Conservation (phyloP, 2,329 filamentous ascomycete species). For the Blastomyces gilchristii region DNA sequence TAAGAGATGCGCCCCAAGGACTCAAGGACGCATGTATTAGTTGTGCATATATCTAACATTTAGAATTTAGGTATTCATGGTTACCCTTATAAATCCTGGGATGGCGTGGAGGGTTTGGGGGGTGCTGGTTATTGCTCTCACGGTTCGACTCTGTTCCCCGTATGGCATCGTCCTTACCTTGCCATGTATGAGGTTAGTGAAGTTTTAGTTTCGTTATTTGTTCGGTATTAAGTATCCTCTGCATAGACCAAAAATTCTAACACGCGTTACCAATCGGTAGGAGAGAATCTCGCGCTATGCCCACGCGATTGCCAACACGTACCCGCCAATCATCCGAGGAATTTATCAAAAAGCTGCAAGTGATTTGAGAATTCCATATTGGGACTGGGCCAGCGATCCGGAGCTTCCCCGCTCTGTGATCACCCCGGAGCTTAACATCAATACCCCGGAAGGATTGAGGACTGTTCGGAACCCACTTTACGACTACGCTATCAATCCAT, state of each 20-base stretch:
- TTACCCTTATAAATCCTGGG: constrained; percentile 54
- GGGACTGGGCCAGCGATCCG: constrained; percentile 39
- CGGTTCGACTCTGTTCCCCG: constrained; percentile 61
- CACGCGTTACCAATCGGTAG: constrained; percentile 17
- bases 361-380: constrained; percentile 39
- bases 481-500: constrained; percentile 30
- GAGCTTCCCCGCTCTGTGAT: constrained; percentile 30
- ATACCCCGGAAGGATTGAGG: constrained; percentile 30
- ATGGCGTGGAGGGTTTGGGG: constrained; percentile 41
- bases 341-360: constrained; percentile 39
- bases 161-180: constrained; percentile 78
- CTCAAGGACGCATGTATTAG: no score
- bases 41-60: neutral
- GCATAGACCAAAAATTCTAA: neutral
- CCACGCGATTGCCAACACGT: constrained; percentile 30
- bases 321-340: constrained; percentile 38
- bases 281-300: constrained; percentile 32
- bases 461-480: constrained; percentile 39
- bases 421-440: constrained; percentile 33
- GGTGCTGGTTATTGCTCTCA: constrained; percentile 67
- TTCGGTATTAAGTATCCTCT: neutral
- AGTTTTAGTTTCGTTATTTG: neutral
- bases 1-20: constrained; percentile 35
- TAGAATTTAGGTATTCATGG: constrained; percentile 61
- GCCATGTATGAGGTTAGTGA: constrained; percentile 46